Conservation (phyloP, 768 basidiomycete species). For the Leccinum incarnatum region DNA sequence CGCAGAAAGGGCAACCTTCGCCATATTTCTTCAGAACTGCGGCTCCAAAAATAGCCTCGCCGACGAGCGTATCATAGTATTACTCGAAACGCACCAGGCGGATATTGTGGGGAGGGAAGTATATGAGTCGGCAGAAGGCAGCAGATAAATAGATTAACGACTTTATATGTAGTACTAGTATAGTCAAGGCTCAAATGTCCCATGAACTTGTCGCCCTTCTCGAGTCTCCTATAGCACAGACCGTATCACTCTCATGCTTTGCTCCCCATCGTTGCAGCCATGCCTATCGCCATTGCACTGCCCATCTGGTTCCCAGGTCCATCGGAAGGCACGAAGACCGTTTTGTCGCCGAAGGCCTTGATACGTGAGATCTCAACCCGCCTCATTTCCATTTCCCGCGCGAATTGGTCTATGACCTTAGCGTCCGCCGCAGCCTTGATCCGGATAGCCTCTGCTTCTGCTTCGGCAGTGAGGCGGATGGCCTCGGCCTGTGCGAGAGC, state of each 20-base stretch:
- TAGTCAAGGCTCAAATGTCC: not conserved
- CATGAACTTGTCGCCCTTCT: not conserved
- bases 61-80: not conserved
- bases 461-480: constrained; percentile 69
- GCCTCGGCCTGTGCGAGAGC: constrained; percentile 79
- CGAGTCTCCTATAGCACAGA: not conserved
- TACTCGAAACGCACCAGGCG: not conserved
- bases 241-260: constrained; percentile 15
- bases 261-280: constrained; percentile 64
- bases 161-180: not conserved
- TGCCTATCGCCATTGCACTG: constrained; percentile 60
- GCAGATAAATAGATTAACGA: not conserved
- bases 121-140: too few species aligned
- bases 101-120: not conserved
- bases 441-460: constrained; percentile 67
- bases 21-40: not conserved
- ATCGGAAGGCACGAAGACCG: constrained; percentile 69
- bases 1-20: not conserved
- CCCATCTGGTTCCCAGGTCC: constrained; percentile 57
- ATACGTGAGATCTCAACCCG: constrained; percentile 64
- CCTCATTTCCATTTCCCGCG: constrained; percentile 72
- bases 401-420: constrained; percentile 59
- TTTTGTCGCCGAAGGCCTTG: constrained; percentile 63
- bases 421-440: constrained; percentile 65
- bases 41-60: not conserved